Base-by-base conservation (phyloP, 257 asterid genomes). In the Scutellaria minor region DNA sequence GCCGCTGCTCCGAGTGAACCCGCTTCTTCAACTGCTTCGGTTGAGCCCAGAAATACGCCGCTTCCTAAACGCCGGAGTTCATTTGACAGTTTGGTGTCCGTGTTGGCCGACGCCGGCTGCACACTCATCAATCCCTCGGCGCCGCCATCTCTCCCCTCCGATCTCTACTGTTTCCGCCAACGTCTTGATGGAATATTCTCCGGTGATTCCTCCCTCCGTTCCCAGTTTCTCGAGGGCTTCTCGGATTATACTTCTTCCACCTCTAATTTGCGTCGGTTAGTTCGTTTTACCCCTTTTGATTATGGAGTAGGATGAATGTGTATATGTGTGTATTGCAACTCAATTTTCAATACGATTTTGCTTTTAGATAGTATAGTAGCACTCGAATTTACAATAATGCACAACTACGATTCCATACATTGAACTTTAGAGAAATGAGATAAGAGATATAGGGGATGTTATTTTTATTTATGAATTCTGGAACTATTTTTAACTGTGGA, bases 21-120 rank as follows among this genome's bases (percentile, higher is more conserved):
- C 18, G 39, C 66, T 66, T 35, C 85, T 12, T 52, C 84, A 20
- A 4, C 67, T 39, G 75, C 72, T 44, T 68, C 84, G 11, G 35
- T 9, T 13, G 75, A 77, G 3, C 57, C 66, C 39, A 8, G 31
- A 24, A 9, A 62, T 67, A 47, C 70, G 66, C 75, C 74, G 74
- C 57, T 10, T 18, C 69, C 62, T 45, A 66, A 42, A 45, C 37
- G 7, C 56, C 22, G 35, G 18, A 55, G 41, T 46, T 70, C 83
- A 2, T 39, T 74, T 1, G 85, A 85, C 61, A 74, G 70, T 39
- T 83, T 89, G 84, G 83, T 81, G 50, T 68, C 96, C 18, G 80
- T 89, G 56, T 77, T 91, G 70, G 97, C 97, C 2, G 96, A 85
- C 42, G 91, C 89, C 6, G 97, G 95, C 4, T 91, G 96, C 77